Conservation (phyloP, 139 green algal genomes). For the Raphidocelis subcapitata region DNA sequence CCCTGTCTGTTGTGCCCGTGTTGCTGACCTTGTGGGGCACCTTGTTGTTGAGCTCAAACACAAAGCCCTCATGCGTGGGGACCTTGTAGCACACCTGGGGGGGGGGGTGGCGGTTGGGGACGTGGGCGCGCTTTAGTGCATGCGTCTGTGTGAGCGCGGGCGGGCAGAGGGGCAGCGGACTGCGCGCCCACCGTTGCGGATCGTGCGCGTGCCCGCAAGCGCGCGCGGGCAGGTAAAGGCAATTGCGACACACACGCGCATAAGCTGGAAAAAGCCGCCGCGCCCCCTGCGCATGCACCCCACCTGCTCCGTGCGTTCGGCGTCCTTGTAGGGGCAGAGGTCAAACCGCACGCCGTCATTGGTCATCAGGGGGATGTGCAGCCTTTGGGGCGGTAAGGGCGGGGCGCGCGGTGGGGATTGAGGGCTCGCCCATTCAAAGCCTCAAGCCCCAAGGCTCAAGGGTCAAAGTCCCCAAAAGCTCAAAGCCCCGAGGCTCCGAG, state of each 20-base stretch:
- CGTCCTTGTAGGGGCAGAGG: no score
- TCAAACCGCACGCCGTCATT: no score
- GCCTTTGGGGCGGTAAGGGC: no score
- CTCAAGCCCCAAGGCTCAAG: neutral
- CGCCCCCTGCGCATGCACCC: no score
- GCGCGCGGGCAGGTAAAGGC: neutral
- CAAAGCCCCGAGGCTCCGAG: constrained; percentile 24
- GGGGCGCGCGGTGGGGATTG: neutral
- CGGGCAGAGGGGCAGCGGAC: neutral
- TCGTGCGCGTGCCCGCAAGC: neutral
- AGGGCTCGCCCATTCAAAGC: neutral
- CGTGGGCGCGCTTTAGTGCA: neutral
- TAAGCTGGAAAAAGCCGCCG: neutral
- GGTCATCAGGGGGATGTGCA: no score
- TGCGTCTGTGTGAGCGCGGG: neutral
- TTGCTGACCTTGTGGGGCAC: constrained; percentile 44
- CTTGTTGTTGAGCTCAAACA: constrained; percentile 59
- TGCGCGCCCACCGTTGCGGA: neutral
- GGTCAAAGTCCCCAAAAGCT: neutral
- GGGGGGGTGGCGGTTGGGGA: no score
- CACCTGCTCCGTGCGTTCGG: no score
- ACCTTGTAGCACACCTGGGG: constrained; percentile 34
- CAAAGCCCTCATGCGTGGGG: constrained; percentile 57
- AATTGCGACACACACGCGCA: neutral
- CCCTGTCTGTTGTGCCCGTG: constrained; percentile 19